Evolutionary conservation across 1,139 yeast species (phyloP).

Genomic region (Lipomyces yarrowii): DNA sequence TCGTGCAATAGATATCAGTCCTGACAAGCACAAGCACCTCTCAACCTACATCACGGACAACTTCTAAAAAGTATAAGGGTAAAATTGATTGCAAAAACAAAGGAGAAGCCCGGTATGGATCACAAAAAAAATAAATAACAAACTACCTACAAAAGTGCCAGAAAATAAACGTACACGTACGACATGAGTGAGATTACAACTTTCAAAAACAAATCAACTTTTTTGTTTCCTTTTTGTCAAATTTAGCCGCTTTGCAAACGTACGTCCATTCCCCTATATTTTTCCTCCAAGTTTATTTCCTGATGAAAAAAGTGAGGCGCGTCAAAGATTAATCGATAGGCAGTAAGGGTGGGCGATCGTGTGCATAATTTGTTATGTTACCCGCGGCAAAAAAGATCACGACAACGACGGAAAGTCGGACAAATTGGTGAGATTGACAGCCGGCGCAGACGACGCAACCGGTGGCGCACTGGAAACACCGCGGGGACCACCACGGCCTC

Average conservation of each 20-base stretch:
- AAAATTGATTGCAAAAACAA: background rate
- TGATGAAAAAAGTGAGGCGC: background rate
- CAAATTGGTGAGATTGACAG: constrained; percentile 20
- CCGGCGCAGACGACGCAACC: constrained; percentile 32
- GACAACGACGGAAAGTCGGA: constrained; percentile 31
- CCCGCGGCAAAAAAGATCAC: background rate
- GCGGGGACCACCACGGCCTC: constrained; percentile 35
- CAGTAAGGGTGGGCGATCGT: background rate
- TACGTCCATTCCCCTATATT: background rate
- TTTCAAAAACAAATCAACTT: background rate
- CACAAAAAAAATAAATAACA: background rate
- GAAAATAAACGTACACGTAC: background rate
- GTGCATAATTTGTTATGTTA: background rate
- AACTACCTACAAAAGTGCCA: background rate
- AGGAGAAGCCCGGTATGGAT: background rate
- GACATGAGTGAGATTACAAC: background rate
- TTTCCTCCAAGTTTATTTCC: background rate
- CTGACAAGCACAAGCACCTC: too few relatives aligned
- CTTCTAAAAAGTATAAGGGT: too few relatives aligned
- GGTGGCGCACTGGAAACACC: constrained; percentile 32
- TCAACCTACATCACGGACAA: background rate
- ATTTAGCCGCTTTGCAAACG: background rate
- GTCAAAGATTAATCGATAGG: background rate
- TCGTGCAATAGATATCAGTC: too few relatives aligned
- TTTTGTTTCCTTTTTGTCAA: background rate